These are phyloP conservation scores for Cordyceps sp. DNA, from an alignment of 2,329 filamentous ascomycete species.

Conservation along the genomic window DNA sequence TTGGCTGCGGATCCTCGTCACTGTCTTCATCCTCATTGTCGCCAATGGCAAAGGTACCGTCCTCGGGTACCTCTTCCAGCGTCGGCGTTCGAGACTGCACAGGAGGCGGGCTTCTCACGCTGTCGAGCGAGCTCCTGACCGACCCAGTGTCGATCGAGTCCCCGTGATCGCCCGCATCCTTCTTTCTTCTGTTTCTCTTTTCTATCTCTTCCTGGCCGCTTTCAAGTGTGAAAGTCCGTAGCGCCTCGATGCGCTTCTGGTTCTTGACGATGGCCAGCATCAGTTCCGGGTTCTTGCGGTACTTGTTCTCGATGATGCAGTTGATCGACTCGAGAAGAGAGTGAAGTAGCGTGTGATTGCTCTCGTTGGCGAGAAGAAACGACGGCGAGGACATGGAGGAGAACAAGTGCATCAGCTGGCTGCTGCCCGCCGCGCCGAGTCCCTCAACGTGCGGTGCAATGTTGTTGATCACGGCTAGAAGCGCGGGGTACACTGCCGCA, in stretches of 20 bases:
- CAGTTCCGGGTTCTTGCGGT: constrained; percentile 62
- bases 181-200: constrained; percentile 51
- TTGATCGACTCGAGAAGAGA: constrained; percentile 82
- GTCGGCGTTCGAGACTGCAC: constrained; percentile 9
- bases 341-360: constrained; percentile 65
- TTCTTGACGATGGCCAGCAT: constrained; percentile 67
- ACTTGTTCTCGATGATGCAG: constrained; percentile 78
- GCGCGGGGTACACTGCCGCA: constrained; percentile 78
- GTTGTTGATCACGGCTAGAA: constrained; percentile 87
- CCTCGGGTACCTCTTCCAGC: constrained; percentile 32
- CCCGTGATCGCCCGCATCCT: constrained; percentile 39
- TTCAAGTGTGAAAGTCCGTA: constrained; percentile 79
- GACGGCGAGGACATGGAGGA: constrained; percentile 85
- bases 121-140: constrained; percentile 49
- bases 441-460: constrained; percentile 71
- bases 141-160: constrained; percentile 33
- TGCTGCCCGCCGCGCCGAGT: constrained; percentile 56
- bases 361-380: constrained; percentile 83
- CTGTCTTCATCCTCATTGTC: constrained; percentile 52
- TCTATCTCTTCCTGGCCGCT: constrained; percentile 86
- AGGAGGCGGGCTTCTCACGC: constrained; percentile 40
- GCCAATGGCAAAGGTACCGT: constrained; percentile 73
- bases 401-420: constrained; percentile 76
- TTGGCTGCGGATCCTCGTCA: constrained; percentile 36
- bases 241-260: constrained; percentile 65